Conservation (phyloP, 768 basidiomycete genomes). For the Boletus speciosus region DNA sequence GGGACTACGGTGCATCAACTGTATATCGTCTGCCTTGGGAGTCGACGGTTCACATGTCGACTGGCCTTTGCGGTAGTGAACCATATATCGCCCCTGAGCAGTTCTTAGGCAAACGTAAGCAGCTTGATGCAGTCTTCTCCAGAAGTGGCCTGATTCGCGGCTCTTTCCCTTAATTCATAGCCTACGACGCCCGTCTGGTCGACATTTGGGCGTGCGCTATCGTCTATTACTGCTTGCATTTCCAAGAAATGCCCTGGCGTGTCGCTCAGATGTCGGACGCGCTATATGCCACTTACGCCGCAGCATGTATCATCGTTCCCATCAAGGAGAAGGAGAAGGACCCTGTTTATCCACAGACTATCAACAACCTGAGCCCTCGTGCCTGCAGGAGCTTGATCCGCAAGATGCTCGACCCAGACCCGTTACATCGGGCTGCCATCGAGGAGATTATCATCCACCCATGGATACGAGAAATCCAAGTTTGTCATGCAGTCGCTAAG, state of each 20-base stretch:
- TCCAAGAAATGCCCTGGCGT: constrained; percentile 97
- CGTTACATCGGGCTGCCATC: constrained; percentile 67
- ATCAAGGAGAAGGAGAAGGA: constrained; percentile 32
- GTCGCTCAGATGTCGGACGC: constrained; percentile 81
- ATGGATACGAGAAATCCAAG: constrained; percentile 81
- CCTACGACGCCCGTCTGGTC: constrained; percentile 95
- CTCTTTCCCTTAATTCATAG: constrained; percentile 40
- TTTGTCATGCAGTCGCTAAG: constrained; percentile 64
- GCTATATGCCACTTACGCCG: constrained; percentile 74
- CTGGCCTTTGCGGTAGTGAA: constrained; percentile 94
- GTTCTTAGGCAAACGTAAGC: constrained; percentile 94
- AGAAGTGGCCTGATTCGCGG: constrained; percentile 37
- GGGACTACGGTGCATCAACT: constrained; percentile 98
- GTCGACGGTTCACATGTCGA: constrained; percentile 92
- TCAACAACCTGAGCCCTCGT: constrained; percentile 85
- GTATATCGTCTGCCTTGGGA: constrained; percentile 99
- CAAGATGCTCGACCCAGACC: constrained; percentile 95
- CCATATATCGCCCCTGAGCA: constrained; percentile 99
- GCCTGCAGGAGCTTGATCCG: constrained; percentile 80
- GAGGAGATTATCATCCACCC: constrained; percentile 76
- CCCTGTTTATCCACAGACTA: constrained; percentile 53
- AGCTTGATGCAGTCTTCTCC: constrained; percentile 27
- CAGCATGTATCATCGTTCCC: constrained; percentile 33
- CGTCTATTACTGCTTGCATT: constrained; percentile 98
- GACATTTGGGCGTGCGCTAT: constrained; percentile 98